Base-by-base conservation (phyloP, 2,329 filamentous ascomycete genomes). In the Aspergillus arachidicola region DNA sequence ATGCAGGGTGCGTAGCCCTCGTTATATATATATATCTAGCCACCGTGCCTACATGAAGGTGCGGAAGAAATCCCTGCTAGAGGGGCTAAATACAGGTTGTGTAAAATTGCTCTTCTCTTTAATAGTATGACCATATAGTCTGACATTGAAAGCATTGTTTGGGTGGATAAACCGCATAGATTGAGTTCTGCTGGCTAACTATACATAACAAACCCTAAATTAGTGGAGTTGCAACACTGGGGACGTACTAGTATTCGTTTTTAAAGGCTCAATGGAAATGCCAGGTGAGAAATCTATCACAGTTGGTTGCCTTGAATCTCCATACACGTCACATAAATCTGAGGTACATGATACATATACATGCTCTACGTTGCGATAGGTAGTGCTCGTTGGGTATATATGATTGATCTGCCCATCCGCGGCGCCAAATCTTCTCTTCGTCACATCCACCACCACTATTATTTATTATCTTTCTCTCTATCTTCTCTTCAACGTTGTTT, bases 311-410 rank as follows among this genome's bases (percentile, higher is more conserved):
- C 51, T 36, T 54, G 19, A 36, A 21, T 32, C 30, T 34, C 51
- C n/a, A 54, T 36, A 54, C 51, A 54, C 11, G 51, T 54, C 51
- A 54, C 51, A 54, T 54, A 7, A 26, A 21, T 36, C 51, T 23
- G 30, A 54, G 21, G n/a, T 54, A 54, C 51, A 34, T 54, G 30
- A 14, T 54, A 54, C 51, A 54, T 54, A 54, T 54, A n/a, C 32
- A 54, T 54, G 30, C 36, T 21, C 19, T 54, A n/a, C 30, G 21
- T 54, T 19, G 32, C 30, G 30, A 54, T 50, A 50, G 32, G 30
- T 36, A 36, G 51, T 54, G 12, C 23, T 41, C 21, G 32, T 55
- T 55, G 34, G 51, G 51, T 38, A 55, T 55, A 55, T 38, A 55
- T 55, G 51, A 38, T 38, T 38, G 32, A 38, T 38, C 51, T 36